Evolutionary conservation across 106 monocot genomes (phyloP).

Genomic region (Acorus gramineus): DNA sequence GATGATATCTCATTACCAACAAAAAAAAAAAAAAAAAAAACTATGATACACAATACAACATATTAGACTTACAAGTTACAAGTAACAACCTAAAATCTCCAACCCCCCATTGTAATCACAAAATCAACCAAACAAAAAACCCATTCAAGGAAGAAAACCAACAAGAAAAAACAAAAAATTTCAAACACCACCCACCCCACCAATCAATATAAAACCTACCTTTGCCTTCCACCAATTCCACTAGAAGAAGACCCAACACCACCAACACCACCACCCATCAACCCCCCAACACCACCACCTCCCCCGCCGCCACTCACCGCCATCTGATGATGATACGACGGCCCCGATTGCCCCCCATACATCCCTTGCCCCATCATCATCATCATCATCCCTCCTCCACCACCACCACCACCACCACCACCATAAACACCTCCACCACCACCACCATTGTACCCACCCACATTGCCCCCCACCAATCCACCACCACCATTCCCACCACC

Average conservation of each 20-base stretch:
- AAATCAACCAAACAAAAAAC: too few species aligned
- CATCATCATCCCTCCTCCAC: constrained; percentile 4
- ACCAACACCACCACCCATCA: neutral
- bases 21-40: too few species aligned
- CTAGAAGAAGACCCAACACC: constrained; percentile 12
- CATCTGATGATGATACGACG: constrained; percentile 22
- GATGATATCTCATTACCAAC: too few species aligned
- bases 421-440: constrained; percentile 1
- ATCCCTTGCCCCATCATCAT: constrained; percentile 29
- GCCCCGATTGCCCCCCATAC: constrained; percentile 13
- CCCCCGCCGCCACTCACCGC: constrained; percentile 4
- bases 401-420: neutral
- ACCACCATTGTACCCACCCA: constrained; percentile 6
- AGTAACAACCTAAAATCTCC: too few species aligned
- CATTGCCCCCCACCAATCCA: neutral
- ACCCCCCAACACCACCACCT: neutral
- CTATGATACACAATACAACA: too few species aligned
- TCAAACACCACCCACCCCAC: too few species aligned
- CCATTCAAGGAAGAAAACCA: too few species aligned
- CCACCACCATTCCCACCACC: constrained; percentile 6
- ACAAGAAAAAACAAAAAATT: too few species aligned
- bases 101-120: too few species aligned
- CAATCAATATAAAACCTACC: constrained; percentile 3
- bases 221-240: constrained; percentile 21
- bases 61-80: too few species aligned